Evolutionary conservation across 2,329 filamentous ascomycete species (phyloP), one percentile per base, ranked within the genome.

Genomic region (Escovopsis sp.): DNA sequence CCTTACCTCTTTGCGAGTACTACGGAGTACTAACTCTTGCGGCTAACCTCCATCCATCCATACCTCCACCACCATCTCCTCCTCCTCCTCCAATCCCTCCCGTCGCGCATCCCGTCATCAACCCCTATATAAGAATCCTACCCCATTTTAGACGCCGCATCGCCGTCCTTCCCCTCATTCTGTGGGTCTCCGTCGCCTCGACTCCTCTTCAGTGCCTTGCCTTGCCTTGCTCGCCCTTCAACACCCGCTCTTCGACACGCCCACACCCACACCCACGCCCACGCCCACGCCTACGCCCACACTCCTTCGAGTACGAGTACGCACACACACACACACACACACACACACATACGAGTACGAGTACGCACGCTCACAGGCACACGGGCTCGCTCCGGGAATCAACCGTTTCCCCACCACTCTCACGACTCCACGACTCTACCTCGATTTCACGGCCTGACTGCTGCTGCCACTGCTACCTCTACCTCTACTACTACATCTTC

Each of bases 321-420:
- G n/a, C n/a, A n/a, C n/a, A n/a, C n/a, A n/a, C n/a, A n/a, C n/a
- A n/a, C n/a, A n/a, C n/a, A n/a, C n/a, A n/a, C n/a, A n/a, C n/a
- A n/a, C n/a, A n/a, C n/a, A n/a, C n/a, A n/a, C n/a, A n/a, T n/a
- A n/a, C n/a, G n/a, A n/a, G n/a, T n/a, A n/a, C n/a, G n/a, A n/a
- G n/a, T n/a, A n/a, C n/a, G n/a, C n/a, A n/a, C n/a, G n/a, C n/a
- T n/a, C n/a, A n/a, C n/a, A n/a, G n/a, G n/a, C n/a, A n/a, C n/a
- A n/a, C n/a, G n/a, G n/a, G n/a, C 21, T 23, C 21, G 21, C 21
- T 23, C 21, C 21, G 21, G 21, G 21, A 23, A 23, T 38, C 36
- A 28, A 35, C 35, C 33, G 36, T 25, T 33, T 38, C 25, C 25
- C 14, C 36, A n/a, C n/a, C n/a, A n/a, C n/a, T n/a, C n/a, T n/a